A percentile compares a stretch with the other conserved stretches of the same genome.
Conservation (phyloP, 192 early-diverging fungal genomes). For the Endogone sp. region DNA sequence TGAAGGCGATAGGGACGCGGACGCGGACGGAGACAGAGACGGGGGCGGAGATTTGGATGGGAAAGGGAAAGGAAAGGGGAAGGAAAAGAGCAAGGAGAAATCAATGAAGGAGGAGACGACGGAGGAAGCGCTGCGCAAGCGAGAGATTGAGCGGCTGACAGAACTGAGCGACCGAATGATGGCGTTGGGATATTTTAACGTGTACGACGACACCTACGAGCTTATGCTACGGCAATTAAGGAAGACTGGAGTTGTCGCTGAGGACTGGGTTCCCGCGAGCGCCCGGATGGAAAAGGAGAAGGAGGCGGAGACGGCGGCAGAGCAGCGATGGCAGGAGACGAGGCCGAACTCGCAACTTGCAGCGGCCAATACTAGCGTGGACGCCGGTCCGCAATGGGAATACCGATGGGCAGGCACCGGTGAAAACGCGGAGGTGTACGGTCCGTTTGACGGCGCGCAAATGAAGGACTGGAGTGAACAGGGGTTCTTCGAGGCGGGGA, state of each 20-base stretch:
- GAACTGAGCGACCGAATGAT: constrained; percentile 69
- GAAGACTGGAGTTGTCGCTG: constrained; percentile 45
- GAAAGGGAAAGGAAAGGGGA: constrained; percentile 6
- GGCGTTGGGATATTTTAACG: constrained; percentile 59
- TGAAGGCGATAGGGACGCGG: too few relatives aligned
- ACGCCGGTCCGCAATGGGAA: constrained; percentile 2
- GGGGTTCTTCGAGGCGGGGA: constrained; percentile 10
- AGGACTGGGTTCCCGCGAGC: constrained; percentile 53
- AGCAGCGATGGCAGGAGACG: too few relatives aligned
- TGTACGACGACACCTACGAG: constrained; percentile 71
- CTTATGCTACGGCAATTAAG: constrained; percentile 61
- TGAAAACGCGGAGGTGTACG: constrained; percentile 6
- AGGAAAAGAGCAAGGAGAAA: constrained; percentile 34
- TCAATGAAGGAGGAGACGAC: constrained; percentile 5
- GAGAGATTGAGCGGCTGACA: constrained; percentile 57
- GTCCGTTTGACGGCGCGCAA: constrained; percentile 6
- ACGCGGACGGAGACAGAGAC: too few relatives aligned
- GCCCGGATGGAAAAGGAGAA: background rate
- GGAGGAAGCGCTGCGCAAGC: constrained; percentile 35
- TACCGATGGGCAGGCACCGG: constrained; percentile 13
- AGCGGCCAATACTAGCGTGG: background rate
- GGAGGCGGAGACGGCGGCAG: background rate
- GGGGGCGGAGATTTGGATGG: background rate
- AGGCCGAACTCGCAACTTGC: background rate
- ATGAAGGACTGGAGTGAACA: constrained; percentile 11